These are phyloP conservation scores for Angomonas deanei DNA, from an alignment of 208 protist genomes.

Conservation along the genomic window DNA sequence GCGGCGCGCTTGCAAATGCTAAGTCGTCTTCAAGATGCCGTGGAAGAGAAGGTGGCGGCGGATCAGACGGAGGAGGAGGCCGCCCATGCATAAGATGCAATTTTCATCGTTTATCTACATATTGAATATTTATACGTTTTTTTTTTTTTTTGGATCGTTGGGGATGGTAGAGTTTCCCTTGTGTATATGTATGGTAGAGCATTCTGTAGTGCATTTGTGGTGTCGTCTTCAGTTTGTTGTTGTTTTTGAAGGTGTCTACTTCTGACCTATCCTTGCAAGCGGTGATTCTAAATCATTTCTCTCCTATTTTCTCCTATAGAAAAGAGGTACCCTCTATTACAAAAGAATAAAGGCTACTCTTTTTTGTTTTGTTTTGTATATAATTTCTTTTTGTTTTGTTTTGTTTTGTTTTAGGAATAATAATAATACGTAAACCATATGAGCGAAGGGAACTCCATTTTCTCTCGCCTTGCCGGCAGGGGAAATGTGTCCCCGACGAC, in stretches of 20 bases:
- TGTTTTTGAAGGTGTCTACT: neutral
- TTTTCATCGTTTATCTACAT: neutral
- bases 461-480: neutral
- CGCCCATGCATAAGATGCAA: no score
- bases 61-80: conserved; percentile 6
- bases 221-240: neutral
- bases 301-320: neutral
- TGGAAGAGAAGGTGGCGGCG: conserved; percentile 15
- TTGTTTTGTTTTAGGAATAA: neutral
- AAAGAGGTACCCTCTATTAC: neutral
- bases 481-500: neutral
- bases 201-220: no score
- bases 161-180: neutral
- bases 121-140: neutral
- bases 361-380: neutral
- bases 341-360: neutral
- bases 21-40: conserved; percentile 26
- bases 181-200: neutral
- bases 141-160: conserved; percentile 1
- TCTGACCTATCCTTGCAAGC: neutral
- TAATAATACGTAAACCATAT: neutral
- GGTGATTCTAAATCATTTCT: neutral
- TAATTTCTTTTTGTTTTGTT: neutral
- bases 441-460: neutral
- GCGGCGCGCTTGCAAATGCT: conserved; percentile 30